A percentile compares a stretch with the other conserved stretches of the same genome.
Conservation (phyloP, 306 rosid genomes). For the Cercis canadensis region DNA sequence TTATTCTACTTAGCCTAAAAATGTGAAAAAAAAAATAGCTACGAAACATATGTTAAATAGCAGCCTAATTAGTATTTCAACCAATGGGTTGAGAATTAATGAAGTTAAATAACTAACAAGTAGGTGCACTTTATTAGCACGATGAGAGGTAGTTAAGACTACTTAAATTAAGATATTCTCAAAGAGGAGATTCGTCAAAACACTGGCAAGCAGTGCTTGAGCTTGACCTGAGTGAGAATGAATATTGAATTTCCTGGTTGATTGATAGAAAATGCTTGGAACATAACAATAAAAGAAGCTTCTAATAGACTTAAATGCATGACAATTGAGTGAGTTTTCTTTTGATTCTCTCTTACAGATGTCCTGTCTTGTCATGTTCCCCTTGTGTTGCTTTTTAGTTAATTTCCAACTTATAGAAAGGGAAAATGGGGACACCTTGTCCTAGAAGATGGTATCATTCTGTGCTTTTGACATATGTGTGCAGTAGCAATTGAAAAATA, state of each 20-base stretch:
- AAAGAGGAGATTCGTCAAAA: background rate
- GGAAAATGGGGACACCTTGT: background rate
- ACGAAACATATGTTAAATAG: background rate
- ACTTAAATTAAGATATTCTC: no score
- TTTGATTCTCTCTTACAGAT: background rate
- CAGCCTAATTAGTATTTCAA: background rate
- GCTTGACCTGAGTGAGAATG: background rate
- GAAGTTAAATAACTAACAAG: background rate
- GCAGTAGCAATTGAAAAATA: conserved; percentile 3
- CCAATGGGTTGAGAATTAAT: background rate
- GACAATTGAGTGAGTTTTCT: background rate
- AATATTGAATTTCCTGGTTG: background rate
- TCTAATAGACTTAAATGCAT: background rate
- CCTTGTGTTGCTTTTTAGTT: background rate
- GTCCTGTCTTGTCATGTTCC: background rate
- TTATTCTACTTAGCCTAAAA: background rate
- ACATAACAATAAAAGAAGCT: background rate
- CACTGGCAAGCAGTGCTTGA: background rate
- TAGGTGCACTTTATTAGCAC: background rate
- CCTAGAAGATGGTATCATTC: background rate
- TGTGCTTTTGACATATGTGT: background rate
- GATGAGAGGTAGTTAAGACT: background rate
- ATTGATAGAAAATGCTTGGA: no score
- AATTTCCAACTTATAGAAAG: background rate
- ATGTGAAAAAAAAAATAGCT: background rate